Evolutionary conservation across 2,329 filamentous ascomycete genomes (phyloP), one percentile per base, ranked within the genome.

Genomic region (Paraconiothyrium sp.): DNA sequence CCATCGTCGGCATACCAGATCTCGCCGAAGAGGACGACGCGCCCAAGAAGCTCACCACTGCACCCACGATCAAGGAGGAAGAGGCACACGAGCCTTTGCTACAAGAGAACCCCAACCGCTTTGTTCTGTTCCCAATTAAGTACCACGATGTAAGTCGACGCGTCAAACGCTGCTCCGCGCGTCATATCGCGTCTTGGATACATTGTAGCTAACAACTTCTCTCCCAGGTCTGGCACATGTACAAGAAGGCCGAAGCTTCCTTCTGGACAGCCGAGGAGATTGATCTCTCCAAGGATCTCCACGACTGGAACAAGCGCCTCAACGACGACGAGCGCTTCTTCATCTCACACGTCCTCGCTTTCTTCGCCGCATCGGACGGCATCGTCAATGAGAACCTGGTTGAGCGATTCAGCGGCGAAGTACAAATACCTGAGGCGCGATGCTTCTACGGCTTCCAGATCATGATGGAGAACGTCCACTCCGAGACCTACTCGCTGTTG

Each of bases 391-490:
- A 99, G 88, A 99, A 99, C 86, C 87, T 99, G 27, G 90, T 99
- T 63, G 94, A 98, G 88, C 92, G 95, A 67, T 99, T 99, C 89
- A 97, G 92, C 76, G 90, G 88, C 68, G 95, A 99, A 83, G 94
- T 99, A 34, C 95, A 99, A 84, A 90, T 98, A 61, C 94, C 95
- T 11, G 95, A 99, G 84, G 95, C 95, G 67, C 93, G 95, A 76
- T 99, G 95, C 89, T 99, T 99, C 88, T 99, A 99, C 82, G 95
- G 95, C 68, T 99, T 99, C 88, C 95, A 99, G 85, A 98, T 98
- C 85, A 99, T 99, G 95, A 98, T 99, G 92, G 95, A 99, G 87
- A 99, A 99, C 85, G 97, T 99, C 76, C 95, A 99, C 88, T 97
- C 95, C 16, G 95, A 99, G 85, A 99, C 95, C 58, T 99, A 99